Percentiles rank a stretch among this genome's conserved stretches.
Conservation (phyloP, 2,329 filamentous ascomycete genomes). For the Canariomyces notabilis region DNA sequence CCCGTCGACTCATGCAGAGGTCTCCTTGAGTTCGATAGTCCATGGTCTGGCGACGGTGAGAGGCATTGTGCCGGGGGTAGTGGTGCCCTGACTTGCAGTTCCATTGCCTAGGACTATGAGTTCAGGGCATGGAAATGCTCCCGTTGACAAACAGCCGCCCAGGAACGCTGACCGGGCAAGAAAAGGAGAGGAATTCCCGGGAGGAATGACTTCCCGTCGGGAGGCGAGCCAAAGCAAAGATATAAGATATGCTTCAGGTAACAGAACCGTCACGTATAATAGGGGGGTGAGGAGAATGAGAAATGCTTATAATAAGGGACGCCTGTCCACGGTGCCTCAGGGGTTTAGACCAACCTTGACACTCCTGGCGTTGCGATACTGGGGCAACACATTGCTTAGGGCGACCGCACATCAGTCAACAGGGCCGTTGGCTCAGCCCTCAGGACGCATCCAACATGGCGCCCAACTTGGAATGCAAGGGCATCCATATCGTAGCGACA, state of each 20-base stretch:
- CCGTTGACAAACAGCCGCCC: slow-evolving; percentile 10
- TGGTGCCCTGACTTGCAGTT: slow-evolving; percentile 35
- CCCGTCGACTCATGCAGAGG: slow-evolving; percentile 50
- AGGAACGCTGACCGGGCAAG: slow-evolving; percentile 16
- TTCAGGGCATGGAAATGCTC: slow-evolving; percentile 6
- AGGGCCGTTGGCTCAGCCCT: slow-evolving; percentile 12
- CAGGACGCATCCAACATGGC: slow-evolving; percentile 10
- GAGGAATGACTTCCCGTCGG: slow-evolving; percentile 24
- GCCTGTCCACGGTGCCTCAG: slow-evolving; percentile 9
- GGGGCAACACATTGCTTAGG: slow-evolving; percentile 17
- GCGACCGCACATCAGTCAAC: slow-evolving; percentile 13
- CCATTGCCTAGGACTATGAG: slow-evolving; percentile 30
- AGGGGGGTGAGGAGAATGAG: slow-evolving; percentile 6
- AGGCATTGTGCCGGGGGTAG: slow-evolving; percentile 49
- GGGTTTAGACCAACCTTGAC: slow-evolving; percentile 8
- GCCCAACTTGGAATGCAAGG: slow-evolving; percentile 27
- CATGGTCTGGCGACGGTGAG: slow-evolving; percentile 44
- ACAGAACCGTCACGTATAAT: slow-evolving; percentile 7
- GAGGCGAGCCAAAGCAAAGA: slow-evolving; percentile 24
- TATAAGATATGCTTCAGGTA: slow-evolving; percentile 23
- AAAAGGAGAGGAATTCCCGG: slow-evolving; percentile 17
- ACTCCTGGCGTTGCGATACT: slow-evolving; percentile 18
- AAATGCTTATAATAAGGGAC: slow-evolving; percentile 16
- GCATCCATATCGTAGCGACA: slow-evolving; percentile 15
- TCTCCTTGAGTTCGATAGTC: slow-evolving; percentile 30